These are phyloP conservation scores for Pyricularia pennisetigena DNA, from an alignment of 2,329 filamentous ascomycete genomes.

Conservation along the genomic window DNA sequence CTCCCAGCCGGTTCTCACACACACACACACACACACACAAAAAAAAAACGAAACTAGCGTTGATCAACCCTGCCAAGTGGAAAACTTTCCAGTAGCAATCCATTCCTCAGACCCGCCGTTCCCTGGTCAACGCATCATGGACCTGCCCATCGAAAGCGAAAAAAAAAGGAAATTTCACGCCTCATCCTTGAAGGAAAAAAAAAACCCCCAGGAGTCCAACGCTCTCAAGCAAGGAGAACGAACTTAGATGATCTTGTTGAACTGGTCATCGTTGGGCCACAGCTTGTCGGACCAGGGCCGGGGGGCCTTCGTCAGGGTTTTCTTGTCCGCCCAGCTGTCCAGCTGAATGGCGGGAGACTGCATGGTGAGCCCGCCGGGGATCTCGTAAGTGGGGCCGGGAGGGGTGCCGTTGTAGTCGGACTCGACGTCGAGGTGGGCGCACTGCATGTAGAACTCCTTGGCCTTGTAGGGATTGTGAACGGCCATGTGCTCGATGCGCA, in stretches of 20 bases:
- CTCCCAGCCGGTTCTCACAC: background rate
- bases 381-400: constrained; percentile 7
- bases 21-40: too few relatives aligned
- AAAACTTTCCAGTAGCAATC: background rate
- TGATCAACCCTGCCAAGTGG: background rate
- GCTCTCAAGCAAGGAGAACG: background rate
- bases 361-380: constrained; percentile 9
- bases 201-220: background rate
- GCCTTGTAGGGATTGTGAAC: constrained; percentile 8
- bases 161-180: too few relatives aligned
- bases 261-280: constrained; percentile 7
- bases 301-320: constrained; percentile 7
- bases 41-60: background rate
- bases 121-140: background rate
- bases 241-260: background rate
- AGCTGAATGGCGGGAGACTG: constrained; percentile 8
- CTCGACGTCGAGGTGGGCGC: constrained; percentile 10
- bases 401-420: constrained; percentile 10
- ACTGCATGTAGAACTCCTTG: constrained; percentile 11
- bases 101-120: background rate
- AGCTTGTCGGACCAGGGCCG: constrained; percentile 6
- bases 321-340: constrained; percentile 9
- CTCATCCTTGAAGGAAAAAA: too few relatives aligned
- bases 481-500: constrained; percentile 12
- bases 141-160: background rate